phyloP scores from a whole-genome alignment of 2,329 filamentous ascomycete genomes.

The Phialemonium atrogriseum region DNA sequence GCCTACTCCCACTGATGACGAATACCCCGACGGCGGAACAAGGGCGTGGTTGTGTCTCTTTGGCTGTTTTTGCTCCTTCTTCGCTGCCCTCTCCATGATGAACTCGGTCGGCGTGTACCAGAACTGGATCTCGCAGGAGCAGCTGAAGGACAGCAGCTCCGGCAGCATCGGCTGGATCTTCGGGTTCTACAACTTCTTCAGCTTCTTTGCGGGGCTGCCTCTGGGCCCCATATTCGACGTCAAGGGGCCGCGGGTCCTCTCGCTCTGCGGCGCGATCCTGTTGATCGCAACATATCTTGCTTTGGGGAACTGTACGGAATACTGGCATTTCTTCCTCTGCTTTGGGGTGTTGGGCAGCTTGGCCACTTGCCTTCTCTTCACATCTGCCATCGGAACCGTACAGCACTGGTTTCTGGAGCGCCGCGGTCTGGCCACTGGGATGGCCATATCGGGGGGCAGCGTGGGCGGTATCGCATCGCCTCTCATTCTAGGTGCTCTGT shows the following conservation, averaged over 20 bases:
- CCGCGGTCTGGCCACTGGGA: slow-evolving; percentile 70
- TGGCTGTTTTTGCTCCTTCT: slow-evolving; percentile 66
- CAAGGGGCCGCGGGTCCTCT: slow-evolving; percentile 60
- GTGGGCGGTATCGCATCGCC: slow-evolving; percentile 60
- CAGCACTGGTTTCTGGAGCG: slow-evolving; percentile 72
- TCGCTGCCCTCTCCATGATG: slow-evolving; percentile 64
- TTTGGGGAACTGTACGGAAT: slow-evolving; percentile 60
- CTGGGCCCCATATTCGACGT: slow-evolving; percentile 77
- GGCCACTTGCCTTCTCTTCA: slow-evolving; percentile 69
- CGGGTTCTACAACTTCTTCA: slow-evolving; percentile 69
- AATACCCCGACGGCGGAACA: slow-evolving; percentile 71
- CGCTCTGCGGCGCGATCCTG: slow-evolving; percentile 54
- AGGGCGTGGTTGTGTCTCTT: slow-evolving; percentile 69
- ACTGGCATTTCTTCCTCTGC: slow-evolving; percentile 74
- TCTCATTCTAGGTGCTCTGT: slow-evolving; percentile 34
- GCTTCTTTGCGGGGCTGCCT: slow-evolving; percentile 75
- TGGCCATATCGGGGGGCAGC: slow-evolving; percentile 66
- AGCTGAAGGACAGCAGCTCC: slow-evolving; percentile 58
- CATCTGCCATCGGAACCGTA: slow-evolving; percentile 64
- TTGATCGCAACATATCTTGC: slow-evolving; percentile 56
- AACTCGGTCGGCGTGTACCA: slow-evolving; percentile 71
- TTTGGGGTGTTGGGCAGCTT: slow-evolving; percentile 67
- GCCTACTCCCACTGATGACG: too few relatives aligned
- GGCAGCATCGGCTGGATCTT: slow-evolving; percentile 81
- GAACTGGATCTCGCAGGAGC: slow-evolving; percentile 64